Conservation (phyloP, 1,284 basidiomycete genomes). For the Fomitopsis schrenkii region DNA sequence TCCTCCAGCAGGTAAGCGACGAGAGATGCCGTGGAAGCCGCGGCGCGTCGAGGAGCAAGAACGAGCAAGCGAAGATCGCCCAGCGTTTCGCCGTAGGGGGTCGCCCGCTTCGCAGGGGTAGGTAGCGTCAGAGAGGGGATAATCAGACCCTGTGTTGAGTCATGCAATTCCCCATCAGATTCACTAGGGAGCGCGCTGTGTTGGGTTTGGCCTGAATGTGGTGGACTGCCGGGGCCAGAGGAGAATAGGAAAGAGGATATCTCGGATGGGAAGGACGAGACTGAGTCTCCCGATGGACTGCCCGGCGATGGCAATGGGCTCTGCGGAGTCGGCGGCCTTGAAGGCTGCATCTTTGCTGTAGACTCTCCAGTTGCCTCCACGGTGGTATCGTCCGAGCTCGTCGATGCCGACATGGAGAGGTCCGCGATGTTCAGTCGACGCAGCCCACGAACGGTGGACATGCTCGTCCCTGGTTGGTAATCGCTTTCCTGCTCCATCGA, state of each 20-base stretch:
- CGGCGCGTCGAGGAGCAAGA: slow-evolving; percentile 39
- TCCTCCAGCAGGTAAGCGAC: slow-evolving; percentile 47
- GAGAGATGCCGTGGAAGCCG: slow-evolving; percentile 19
- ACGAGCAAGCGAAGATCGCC: slow-evolving; percentile 57
- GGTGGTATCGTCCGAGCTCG: neutral
- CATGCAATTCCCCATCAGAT: slow-evolving; percentile 19
- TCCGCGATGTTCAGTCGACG: slow-evolving; percentile 22
- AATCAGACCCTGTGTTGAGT: slow-evolving; percentile 50
- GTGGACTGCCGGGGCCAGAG: slow-evolving; percentile 59
- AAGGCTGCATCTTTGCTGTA: slow-evolving; percentile 3
- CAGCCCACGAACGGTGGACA: slow-evolving; percentile 37
- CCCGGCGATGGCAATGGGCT: slow-evolving; percentile 51
- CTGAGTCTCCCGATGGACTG: slow-evolving; percentile 52
- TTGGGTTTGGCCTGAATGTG: slow-evolving; percentile 26
- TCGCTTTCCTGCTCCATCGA: neutral
- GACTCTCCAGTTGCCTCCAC: slow-evolving; percentile 5
- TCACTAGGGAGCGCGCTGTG: slow-evolving; percentile 33
- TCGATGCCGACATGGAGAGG: neutral
- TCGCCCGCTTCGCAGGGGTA: slow-evolving; percentile 50
- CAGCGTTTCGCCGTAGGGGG: slow-evolving; percentile 59
- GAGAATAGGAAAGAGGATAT: slow-evolving; percentile 74
- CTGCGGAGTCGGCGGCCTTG: slow-evolving; percentile 38
- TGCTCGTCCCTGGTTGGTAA: slow-evolving; percentile 30
- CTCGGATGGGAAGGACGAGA: slow-evolving; percentile 64
- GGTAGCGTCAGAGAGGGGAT: slow-evolving; percentile 69